These are phyloP conservation scores for Miscanthus sacchariflorus DNA, from an alignment of 202 grass and related monocot genomes.

Conservation along the genomic window DNA sequence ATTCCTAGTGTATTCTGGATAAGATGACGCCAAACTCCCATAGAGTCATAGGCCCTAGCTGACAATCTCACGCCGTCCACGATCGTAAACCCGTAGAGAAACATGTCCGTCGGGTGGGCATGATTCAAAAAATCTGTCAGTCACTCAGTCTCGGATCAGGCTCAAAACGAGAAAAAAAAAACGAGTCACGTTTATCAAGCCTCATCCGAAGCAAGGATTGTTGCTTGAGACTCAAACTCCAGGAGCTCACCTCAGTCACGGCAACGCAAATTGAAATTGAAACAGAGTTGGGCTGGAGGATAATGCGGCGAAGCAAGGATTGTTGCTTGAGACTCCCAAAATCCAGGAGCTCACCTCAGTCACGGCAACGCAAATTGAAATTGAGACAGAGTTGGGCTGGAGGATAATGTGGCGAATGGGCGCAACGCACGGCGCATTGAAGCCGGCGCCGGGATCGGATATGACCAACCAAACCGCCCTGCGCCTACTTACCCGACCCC, in stretches of 20 bases:
- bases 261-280: neutral
- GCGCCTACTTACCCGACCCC: too few relatives aligned
- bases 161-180: too few relatives aligned
- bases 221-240: neutral
- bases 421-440: slow-evolving; percentile 5
- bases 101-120: too few relatives aligned
- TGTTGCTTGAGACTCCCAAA: neutral
- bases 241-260: neutral
- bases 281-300: slow-evolving; percentile 3
- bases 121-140: too few relatives aligned
- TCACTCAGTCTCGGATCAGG: too few relatives aligned
- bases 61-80: neutral
- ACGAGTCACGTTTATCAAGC: too few relatives aligned
- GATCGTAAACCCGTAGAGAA: too few relatives aligned
- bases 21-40: neutral
- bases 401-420: neutral
- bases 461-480: neutral
- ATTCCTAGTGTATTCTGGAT: neutral
- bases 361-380: neutral
- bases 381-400: neutral
- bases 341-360: neutral
- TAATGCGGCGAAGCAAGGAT: neutral
- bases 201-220: neutral
- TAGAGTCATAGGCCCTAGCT: neutral
- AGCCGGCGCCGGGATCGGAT: slow-evolving; percentile 18